phyloP scores from a whole-genome alignment of 169 alveolate genomes.

The Eimeria brunetti region DNA sequence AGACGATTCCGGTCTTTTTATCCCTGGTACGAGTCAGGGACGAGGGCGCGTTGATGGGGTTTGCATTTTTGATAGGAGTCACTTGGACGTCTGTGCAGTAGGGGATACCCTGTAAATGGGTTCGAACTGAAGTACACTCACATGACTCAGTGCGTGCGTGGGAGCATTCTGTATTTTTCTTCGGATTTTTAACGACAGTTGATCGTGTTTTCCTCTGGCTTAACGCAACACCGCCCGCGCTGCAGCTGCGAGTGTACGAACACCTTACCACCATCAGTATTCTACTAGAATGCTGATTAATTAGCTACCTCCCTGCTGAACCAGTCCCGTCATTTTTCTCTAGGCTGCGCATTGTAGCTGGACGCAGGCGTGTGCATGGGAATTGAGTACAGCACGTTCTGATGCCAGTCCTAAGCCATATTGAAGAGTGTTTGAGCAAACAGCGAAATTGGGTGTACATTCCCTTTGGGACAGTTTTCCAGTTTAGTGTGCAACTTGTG shows the following conservation, averaged over 20 bases:
- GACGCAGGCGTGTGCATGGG: background rate
- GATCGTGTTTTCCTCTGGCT: background rate
- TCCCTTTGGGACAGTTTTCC: background rate
- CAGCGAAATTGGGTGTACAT: background rate
- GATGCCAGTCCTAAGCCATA: background rate
- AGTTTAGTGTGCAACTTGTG: background rate
- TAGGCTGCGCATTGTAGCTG: background rate
- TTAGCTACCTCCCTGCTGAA: background rate
- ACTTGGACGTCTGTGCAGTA: too few relatives aligned
- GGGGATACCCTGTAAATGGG: background rate
- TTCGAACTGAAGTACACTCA: background rate
- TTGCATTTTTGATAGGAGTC: background rate
- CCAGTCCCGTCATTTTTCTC: background rate
- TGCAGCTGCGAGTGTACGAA: too few relatives aligned
- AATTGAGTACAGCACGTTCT: background rate
- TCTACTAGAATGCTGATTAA: too few relatives aligned
- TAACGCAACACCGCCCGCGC: too few relatives aligned
- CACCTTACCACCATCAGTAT: too few relatives aligned
- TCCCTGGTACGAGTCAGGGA: too few relatives aligned
- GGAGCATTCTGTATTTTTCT: background rate
- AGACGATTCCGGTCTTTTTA: background rate
- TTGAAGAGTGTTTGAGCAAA: background rate
- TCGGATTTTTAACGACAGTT: background rate
- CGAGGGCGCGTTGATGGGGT: background rate
- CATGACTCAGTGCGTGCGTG: background rate